Percentiles rank a stretch among this genome's conserved stretches.
Conservation (phyloP, 2,329 filamentous ascomycete species). For the Myriangium duriaei region DNA sequence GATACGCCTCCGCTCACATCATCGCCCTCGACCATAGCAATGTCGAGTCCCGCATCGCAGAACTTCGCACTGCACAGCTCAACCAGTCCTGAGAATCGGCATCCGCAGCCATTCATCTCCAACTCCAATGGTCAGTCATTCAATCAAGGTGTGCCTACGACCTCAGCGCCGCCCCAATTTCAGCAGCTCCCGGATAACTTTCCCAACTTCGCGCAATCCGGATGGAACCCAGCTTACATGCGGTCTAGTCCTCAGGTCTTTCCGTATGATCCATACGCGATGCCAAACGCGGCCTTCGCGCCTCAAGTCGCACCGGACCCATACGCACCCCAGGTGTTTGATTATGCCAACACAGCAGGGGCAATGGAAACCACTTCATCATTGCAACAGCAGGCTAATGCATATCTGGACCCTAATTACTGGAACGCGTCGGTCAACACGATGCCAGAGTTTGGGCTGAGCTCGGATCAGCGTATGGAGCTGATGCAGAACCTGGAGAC, state of each 20-base stretch:
- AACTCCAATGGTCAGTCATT: slow-evolving; percentile 3
- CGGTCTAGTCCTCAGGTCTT: slow-evolving; percentile 2
- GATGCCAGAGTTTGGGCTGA: slow-evolving; percentile 20
- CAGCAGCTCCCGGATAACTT: slow-evolving; percentile 13
- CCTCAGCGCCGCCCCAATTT: background rate
- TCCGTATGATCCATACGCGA: slow-evolving; percentile 13
- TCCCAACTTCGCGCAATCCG: slow-evolving; percentile 11
- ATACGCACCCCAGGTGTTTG: slow-evolving; percentile 2
- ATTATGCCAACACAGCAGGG: slow-evolving; percentile 2
- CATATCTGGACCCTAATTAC: slow-evolving; percentile 8
- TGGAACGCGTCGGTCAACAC: slow-evolving; percentile 9
- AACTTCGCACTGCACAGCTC: slow-evolving; percentile 5
- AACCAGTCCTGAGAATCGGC: slow-evolving; percentile 2
- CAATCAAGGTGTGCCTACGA: background rate
- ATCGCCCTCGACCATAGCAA: slow-evolving; percentile 5
- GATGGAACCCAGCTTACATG: slow-evolving; percentile 9
- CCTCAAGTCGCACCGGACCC: background rate
- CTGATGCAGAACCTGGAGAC: slow-evolving; percentile 26
- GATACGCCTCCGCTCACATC: slow-evolving; percentile 11
- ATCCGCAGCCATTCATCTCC: background rate
- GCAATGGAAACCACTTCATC: slow-evolving; percentile 4
- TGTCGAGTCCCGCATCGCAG: slow-evolving; percentile 1
- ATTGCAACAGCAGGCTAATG: slow-evolving; percentile 1
- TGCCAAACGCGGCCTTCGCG: slow-evolving; percentile 8
- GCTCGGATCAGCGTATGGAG: slow-evolving; percentile 23